Percentiles rank a stretch among this genome's conserved stretches.
These are phyloP conservation scores for Globisporangium middletonii DNA, from an alignment of 352 stramenopile genomes.

Conservation along the genomic window DNA sequence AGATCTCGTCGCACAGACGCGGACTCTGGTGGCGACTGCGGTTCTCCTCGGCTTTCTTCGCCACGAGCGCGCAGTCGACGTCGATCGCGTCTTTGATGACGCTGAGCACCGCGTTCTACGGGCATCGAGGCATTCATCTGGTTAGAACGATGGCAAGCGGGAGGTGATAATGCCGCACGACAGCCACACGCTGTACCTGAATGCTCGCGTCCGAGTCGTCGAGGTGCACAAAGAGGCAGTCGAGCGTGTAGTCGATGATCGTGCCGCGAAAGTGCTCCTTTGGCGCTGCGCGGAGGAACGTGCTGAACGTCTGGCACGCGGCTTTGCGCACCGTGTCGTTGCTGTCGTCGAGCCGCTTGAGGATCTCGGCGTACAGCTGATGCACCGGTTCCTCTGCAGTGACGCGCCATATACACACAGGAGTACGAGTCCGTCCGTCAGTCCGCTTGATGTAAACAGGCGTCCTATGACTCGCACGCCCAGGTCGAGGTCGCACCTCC, in stretches of 20 bases:
- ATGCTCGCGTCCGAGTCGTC: slow-evolving; percentile 87
- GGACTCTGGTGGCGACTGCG: slow-evolving; percentile 63
- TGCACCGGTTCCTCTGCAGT: slow-evolving; percentile 82
- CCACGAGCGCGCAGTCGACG: slow-evolving; percentile 49
- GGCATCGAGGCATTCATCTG: not conserved
- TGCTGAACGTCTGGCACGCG: slow-evolving; percentile 83
- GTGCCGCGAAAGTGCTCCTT: slow-evolving; percentile 84
- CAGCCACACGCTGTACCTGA: slow-evolving; percentile 38
- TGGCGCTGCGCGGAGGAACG: slow-evolving; percentile 80
- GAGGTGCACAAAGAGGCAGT: slow-evolving; percentile 89
- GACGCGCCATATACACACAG: not conserved
- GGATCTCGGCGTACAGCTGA: slow-evolving; percentile 88
- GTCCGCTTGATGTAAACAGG: not conserved
- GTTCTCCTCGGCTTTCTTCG: slow-evolving; percentile 76
- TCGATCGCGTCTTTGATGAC: slow-evolving; percentile 62
- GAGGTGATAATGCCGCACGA: too few relatives aligned
- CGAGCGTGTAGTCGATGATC: slow-evolving; percentile 87
- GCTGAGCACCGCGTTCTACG: slow-evolving; percentile 55
- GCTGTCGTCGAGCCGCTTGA: slow-evolving; percentile 91
- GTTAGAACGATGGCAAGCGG: too few relatives aligned
- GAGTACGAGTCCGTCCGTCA: not conserved
- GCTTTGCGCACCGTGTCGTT: slow-evolving; percentile 87
- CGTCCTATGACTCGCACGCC: not conserved
- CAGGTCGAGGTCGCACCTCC: slow-evolving; percentile 31
- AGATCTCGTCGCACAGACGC: slow-evolving; percentile 64